phyloP scores from a whole-genome alignment of 768 basidiomycete species.

The Leccinum arenicola region DNA sequence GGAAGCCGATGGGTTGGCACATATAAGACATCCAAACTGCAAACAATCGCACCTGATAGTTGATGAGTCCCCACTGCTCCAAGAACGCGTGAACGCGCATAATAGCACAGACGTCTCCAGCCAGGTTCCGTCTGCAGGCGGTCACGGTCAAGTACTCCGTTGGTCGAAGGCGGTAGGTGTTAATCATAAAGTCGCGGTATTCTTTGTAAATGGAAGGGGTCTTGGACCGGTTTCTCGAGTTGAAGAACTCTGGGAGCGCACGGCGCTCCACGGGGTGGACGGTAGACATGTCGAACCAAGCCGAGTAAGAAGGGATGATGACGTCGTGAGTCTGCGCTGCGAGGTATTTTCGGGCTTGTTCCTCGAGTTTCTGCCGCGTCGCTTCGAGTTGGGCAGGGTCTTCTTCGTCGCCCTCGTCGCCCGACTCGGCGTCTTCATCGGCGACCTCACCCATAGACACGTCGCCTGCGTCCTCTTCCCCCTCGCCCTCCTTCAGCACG shows the following conservation, averaged over 20 bases:
- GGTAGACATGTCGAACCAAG: conserved; percentile 96
- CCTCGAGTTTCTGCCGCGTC: conserved; percentile 74
- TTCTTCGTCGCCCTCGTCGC: conserved; percentile 81
- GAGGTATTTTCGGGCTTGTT: conserved; percentile 90
- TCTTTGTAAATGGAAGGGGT: conserved; percentile 98
- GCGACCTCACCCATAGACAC: conserved; percentile 79
- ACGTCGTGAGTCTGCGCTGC: conserved; percentile 97
- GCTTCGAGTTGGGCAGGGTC: conserved; percentile 83
- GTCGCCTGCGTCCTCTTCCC: conserved; percentile 66
- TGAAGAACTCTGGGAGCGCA: conserved; percentile 97
- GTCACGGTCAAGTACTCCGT: conserved; percentile 97
- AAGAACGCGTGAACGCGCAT: conserved; percentile 99
- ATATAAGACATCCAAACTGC: neutral
- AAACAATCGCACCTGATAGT: conserved; percentile 79
- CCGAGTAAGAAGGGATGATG: conserved; percentile 94
- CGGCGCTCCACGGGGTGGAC: conserved; percentile 91
- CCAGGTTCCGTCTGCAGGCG: conserved; percentile 91
- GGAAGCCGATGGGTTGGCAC: conserved; percentile 8
- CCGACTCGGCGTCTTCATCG: conserved; percentile 76
- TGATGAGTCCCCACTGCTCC: conserved; percentile 98
- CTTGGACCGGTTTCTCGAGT: conserved; percentile 90
- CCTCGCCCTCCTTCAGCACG: conserved; percentile 51
- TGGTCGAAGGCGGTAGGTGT: conserved; percentile 93
- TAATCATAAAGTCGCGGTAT: conserved; percentile 99
- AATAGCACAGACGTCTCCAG: conserved; percentile 97